A percentile compares a stretch with the other conserved stretches of the same genome.
Evolutionary conservation across 345 rosid species (phyloP).

Genomic region (Citrus unshiu): DNA sequence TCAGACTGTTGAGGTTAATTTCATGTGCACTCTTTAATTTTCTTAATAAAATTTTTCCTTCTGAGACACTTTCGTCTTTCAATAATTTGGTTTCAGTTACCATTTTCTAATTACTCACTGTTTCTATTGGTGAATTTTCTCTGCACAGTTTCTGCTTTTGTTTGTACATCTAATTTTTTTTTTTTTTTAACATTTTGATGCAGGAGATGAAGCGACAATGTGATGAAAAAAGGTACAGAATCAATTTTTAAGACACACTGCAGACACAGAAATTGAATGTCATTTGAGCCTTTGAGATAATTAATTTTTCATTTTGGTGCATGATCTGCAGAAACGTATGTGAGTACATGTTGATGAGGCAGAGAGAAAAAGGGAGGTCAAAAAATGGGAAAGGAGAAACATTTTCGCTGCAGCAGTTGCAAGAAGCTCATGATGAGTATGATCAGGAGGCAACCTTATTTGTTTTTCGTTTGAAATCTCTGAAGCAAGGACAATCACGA

Average conservation of each 20-base stretch:
- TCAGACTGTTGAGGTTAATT: slow-evolving; percentile 90
- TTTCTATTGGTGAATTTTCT: slow-evolving; percentile 2
- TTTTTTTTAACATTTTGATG: slow-evolving; percentile 18
- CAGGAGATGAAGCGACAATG: slow-evolving; percentile 98
- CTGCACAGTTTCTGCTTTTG: background rate
- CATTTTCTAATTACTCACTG: background rate
- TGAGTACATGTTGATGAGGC: slow-evolving; percentile 60
- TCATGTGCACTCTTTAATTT: slow-evolving; percentile 12
- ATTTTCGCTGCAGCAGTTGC: slow-evolving; percentile 61
- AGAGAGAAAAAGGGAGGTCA: slow-evolving; percentile 70
- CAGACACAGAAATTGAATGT: background rate
- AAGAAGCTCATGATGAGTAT: slow-evolving; percentile 73
- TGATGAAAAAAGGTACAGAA: slow-evolving; percentile 84
- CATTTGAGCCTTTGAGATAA: slow-evolving; percentile 4
- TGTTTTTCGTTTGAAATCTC: slow-evolving; percentile 83
- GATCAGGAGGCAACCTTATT: slow-evolving; percentile 87
- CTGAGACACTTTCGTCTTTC: background rate
- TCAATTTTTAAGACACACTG: background rate
- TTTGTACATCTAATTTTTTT: background rate
- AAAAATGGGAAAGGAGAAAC: slow-evolving; percentile 72
- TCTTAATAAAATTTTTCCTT: background rate
- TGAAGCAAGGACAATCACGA: slow-evolving; percentile 92
- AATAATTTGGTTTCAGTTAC: background rate
- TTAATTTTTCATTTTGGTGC: slow-evolving; percentile 12
- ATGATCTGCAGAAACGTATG: slow-evolving; percentile 56